phyloP scores from a whole-genome alignment of 1,284 basidiomycete genomes.

The Fomes fomentarius region DNA sequence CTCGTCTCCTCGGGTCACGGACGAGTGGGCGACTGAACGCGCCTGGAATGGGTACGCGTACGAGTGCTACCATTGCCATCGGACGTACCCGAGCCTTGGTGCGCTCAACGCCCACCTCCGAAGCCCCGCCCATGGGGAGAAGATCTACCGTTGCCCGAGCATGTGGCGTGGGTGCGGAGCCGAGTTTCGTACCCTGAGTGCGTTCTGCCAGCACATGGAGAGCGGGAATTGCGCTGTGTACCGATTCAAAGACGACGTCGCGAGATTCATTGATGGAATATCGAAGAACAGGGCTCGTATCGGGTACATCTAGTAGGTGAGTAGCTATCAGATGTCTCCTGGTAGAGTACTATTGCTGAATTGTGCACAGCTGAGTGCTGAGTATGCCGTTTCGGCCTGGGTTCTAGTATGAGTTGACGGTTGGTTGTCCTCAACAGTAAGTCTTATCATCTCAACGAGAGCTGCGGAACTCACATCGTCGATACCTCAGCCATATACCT shows the following conservation, averaged over 20 bases:
- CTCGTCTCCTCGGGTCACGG: neutral
- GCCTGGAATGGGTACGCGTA: conserved; percentile 39
- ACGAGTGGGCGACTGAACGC: conserved; percentile 32
- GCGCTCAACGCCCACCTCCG: conserved; percentile 23
- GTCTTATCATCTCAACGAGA: no score
- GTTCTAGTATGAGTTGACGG: no score
- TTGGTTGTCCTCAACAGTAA: no score
- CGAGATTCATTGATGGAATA: no score
- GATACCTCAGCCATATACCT: no score
- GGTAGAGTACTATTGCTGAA: no score
- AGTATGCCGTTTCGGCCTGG: no score
- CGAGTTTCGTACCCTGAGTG: conserved; percentile 33
- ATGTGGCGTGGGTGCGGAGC: conserved; percentile 24
- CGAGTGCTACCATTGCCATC: conserved; percentile 40
- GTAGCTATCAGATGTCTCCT: no score
- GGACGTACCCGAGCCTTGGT: conserved; percentile 9
- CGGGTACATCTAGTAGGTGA: no score
- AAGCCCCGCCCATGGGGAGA: conserved; percentile 28
- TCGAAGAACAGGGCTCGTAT: no score
- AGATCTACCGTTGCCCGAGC: conserved; percentile 28
- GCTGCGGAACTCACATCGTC: no score
- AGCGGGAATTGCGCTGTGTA: conserved; percentile 32
- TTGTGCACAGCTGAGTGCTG: no score
- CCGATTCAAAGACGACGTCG: conserved; percentile 18
- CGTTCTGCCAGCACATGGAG: conserved; percentile 36